phyloP scores from a whole-genome alignment of 2,329 filamentous ascomycete species.

The Didymella sp. region DNA sequence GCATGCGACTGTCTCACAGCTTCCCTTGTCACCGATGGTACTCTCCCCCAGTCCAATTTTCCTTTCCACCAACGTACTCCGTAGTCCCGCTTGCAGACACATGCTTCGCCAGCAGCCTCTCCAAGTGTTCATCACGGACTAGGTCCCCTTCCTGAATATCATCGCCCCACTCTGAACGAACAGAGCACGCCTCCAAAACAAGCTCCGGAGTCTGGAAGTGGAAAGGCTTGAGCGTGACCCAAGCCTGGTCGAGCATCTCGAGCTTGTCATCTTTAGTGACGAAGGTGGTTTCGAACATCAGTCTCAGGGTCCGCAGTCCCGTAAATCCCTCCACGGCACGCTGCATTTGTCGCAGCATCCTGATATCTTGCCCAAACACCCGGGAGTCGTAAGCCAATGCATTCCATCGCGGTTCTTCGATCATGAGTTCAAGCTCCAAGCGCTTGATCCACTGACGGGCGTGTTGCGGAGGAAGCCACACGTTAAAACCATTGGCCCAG shows the following conservation, averaged over 20 bases:
- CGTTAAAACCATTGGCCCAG: background rate
- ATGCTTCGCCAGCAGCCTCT: background rate
- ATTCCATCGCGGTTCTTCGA: background rate
- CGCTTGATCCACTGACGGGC: background rate
- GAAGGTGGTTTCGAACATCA: slow-evolving; percentile 1
- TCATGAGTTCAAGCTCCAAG: background rate
- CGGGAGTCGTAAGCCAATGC: background rate
- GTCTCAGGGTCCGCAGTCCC: background rate
- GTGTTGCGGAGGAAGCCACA: background rate
- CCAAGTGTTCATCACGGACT: background rate
- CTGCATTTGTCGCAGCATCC: background rate
- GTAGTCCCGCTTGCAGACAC: background rate
- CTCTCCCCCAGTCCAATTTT: background rate
- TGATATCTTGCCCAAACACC: background rate
- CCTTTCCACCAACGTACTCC: background rate
- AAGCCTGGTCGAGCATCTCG: background rate
- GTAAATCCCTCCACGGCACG: background rate
- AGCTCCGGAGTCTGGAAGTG: background rate
- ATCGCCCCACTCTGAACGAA: background rate
- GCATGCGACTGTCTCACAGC: background rate
- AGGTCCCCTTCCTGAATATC: background rate
- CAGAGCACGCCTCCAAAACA: background rate
- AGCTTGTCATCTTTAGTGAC: background rate
- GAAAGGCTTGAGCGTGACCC: background rate
- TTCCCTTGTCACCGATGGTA: background rate